Base-by-base conservation (phyloP, 73 alveolate species). In the Paramecium caudatum region DNA sequence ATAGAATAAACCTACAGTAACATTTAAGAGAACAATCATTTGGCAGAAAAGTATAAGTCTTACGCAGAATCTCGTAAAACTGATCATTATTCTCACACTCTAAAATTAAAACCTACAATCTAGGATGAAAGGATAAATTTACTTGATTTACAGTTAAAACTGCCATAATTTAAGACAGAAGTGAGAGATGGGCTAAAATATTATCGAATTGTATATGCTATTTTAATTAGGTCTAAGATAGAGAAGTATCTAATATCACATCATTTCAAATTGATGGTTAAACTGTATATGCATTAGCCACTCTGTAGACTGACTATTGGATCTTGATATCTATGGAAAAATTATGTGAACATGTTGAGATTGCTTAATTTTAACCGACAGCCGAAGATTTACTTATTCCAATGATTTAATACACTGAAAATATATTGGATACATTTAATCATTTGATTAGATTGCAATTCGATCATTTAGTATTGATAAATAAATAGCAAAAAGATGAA, bases 31-130 rank as follows among this genome's bases (percentile, higher is more conserved):
- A 5, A 2, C 17, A 4, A 37, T 55, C 12, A 55, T 55, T 6
- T 55, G 2, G 80, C 80, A 10, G 3, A 55, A 55, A 55, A 55
- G 30, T 55, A 27, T 55, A 55, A 55, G 30, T 25, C 12, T 55
- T 55, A 55, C 30, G 80, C 37, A 12, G 80, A 55, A 12, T 55
- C 80, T 27, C 23, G 80, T 27, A 55, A 55, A 55, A 3, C 80
- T 55, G 80, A 55, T 27, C 80, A 55, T 23, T 27, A 55, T 21
- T 43, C 80, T 27, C 46, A 37, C 30, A 4, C 23, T 27, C 23
- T 55, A 4, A 5, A 23, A 55, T 55, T 55, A 10, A 55, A 55
- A 21, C 80, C 80, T 4, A 4, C 9, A 1, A 55, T 55, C 1
- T 5, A 23, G 2, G 17, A 55, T 23, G 80, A 55, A 10, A 21